These are phyloP conservation scores for Termitomyces sp. DNA, from an alignment of 768 basidiomycete species.

Conservation along the genomic window DNA sequence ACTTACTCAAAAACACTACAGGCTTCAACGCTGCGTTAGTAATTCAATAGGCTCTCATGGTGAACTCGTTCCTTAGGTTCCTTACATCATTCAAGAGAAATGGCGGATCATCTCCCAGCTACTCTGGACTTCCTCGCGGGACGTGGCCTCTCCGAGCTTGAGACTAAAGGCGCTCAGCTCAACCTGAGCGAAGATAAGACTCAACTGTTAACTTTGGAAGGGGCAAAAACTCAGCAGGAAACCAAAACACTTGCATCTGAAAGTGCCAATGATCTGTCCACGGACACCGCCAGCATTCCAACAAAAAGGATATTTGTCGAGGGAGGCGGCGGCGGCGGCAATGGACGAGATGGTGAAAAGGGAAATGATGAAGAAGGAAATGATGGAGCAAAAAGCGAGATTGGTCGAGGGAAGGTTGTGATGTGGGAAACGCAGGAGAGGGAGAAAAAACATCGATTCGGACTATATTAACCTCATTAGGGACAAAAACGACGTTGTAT, in stretches of 20 bases:
- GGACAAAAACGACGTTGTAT: slow-evolving; percentile 15
- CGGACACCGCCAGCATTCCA: not conserved
- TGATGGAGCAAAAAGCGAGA: not conserved
- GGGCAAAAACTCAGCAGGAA: not conserved
- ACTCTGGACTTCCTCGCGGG: slow-evolving; percentile 24
- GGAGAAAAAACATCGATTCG: not conserved
- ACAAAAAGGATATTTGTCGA: not conserved
- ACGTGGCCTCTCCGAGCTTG: slow-evolving; percentile 21
- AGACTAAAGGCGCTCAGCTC: slow-evolving; percentile 14
- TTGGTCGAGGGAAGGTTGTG: not conserved
- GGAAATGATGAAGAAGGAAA: not conserved
- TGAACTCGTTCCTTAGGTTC: not conserved
- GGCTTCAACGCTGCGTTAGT: slow-evolving; percentile 20
- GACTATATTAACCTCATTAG: not conserved
- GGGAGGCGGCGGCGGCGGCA: not conserved
- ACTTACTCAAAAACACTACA: slow-evolving; percentile 1
- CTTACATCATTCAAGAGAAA: slow-evolving; percentile 7
- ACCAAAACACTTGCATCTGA: not conserved
- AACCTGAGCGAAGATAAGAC: not conserved
- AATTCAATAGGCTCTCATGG: not conserved
- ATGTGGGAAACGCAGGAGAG: not conserved
- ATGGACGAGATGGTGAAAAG: not conserved
- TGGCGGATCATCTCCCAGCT: slow-evolving; percentile 16
- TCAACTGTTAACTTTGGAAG: not conserved
- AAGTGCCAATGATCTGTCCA: not conserved